These are phyloP conservation scores for Trichoderma koningii DNA, from an alignment of 2,329 filamentous ascomycete genomes.

Conservation along the genomic window DNA sequence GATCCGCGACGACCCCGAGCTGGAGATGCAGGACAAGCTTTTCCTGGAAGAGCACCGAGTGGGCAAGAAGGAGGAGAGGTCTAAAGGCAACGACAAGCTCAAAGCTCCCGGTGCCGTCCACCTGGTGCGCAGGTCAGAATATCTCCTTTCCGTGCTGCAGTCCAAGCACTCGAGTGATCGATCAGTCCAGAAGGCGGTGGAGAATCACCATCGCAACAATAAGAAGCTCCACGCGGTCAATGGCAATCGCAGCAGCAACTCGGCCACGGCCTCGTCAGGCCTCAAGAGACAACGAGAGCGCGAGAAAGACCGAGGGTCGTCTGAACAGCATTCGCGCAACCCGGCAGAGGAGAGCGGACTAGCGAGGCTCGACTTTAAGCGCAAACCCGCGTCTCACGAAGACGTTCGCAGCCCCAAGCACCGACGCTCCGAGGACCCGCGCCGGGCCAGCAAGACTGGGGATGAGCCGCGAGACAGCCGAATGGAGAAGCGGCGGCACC, in stretches of 20 bases:
- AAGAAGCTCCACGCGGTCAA: conserved; percentile 68
- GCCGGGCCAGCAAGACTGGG: conserved; percentile 42
- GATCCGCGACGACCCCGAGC: conserved; percentile 87
- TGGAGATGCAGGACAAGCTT: conserved; percentile 85
- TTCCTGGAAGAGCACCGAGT: conserved; percentile 98
- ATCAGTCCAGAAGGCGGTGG: conserved; percentile 74
- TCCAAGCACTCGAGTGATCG: conserved; percentile 78
- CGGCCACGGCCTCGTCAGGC: conserved; percentile 66
- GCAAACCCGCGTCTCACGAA: conserved; percentile 59
- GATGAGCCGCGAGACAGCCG: conserved; percentile 44
- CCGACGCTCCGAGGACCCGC: conserved; percentile 45
- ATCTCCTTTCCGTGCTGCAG: conserved; percentile 90
- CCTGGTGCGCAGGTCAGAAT: conserved; percentile 90
- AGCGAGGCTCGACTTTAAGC: conserved; percentile 58
- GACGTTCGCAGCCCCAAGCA: conserved; percentile 48
- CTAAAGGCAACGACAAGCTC: conserved; percentile 72
- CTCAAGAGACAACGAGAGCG: conserved; percentile 50
- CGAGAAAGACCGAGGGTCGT: conserved; percentile 44
- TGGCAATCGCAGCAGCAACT: conserved; percentile 65
- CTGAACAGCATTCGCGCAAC: conserved; percentile 54
- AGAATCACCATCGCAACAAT: conserved; percentile 94
- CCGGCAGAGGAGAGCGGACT: conserved; percentile 54
- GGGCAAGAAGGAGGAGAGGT: conserved; percentile 92
- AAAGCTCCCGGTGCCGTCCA: conserved; percentile 98
- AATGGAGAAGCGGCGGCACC: conserved; percentile 36